These are phyloP conservation scores for Epichloe sibirici DNA, from an alignment of 2,329 filamentous ascomycete genomes.

Conservation along the genomic window DNA sequence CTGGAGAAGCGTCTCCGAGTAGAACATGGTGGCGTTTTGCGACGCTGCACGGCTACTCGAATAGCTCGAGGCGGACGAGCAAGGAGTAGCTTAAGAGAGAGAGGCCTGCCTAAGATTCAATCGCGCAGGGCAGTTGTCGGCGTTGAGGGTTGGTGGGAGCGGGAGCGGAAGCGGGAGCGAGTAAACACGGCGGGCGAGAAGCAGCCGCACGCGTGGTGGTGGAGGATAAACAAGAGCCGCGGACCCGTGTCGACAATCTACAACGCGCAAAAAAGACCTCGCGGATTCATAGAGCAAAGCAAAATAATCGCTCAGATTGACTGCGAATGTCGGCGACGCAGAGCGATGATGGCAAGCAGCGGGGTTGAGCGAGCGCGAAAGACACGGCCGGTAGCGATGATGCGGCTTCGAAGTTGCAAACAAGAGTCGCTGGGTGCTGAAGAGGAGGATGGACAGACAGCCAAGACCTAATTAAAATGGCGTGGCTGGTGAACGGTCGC, in stretches of 20 bases:
- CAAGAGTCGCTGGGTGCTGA: not conserved
- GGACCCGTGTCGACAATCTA: conserved; percentile 15
- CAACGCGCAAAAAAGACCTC: conserved; percentile 19
- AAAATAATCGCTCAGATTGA: conserved; percentile 12
- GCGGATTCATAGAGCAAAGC: conserved; percentile 18
- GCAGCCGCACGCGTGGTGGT: conserved; percentile 18
- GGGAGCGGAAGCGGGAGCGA: conserved; percentile 11
- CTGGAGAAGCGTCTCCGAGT: conserved; percentile 87
- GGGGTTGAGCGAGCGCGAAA: conserved; percentile 8
- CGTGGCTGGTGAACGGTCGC: conserved; percentile 24
- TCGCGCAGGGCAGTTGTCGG: conserved; percentile 7
- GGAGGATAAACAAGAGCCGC: conserved; percentile 19
- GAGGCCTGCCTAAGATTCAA: not conserved
- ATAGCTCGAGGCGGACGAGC: conserved; percentile 11
- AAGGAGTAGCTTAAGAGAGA: conserved; percentile 1
- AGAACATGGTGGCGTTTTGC: conserved; percentile 63
- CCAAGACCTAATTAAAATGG: conserved; percentile 21
- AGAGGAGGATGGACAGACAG: not conserved
- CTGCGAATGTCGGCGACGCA: conserved; percentile 14
- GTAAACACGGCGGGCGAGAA: conserved; percentile 18
- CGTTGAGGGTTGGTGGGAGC: not conserved
- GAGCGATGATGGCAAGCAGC: conserved; percentile 12
- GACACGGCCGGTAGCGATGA: conserved; percentile 8
- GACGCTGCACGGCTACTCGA: conserved; percentile 16
- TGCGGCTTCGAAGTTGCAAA: conserved; percentile 9